These are phyloP conservation scores for Lentinula novae-zelandiae DNA, from an alignment of 1,284 basidiomycete genomes.

Conservation along the genomic window DNA sequence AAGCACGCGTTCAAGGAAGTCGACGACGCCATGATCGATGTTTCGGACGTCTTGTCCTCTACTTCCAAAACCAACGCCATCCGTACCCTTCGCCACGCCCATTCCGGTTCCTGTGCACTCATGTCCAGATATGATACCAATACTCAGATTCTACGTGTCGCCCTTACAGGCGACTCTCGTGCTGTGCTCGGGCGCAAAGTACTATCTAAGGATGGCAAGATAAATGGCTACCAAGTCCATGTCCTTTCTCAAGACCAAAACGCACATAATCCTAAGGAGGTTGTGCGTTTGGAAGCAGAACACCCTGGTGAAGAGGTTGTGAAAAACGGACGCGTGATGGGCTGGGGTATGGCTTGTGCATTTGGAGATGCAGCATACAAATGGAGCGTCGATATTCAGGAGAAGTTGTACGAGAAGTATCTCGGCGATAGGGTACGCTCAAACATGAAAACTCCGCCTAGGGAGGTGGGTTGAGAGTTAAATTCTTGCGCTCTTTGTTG, in stretches of 20 bases:
- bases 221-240: slow-evolving; percentile 41
- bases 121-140: slow-evolving; percentile 44
- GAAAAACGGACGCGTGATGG: slow-evolving; percentile 20
- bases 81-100: slow-evolving; percentile 11
- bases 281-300: slow-evolving; percentile 20
- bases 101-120: slow-evolving; percentile 34
- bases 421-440: slow-evolving; percentile 22
- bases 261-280: slow-evolving; percentile 30
- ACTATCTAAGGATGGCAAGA: slow-evolving; percentile 3
- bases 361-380: slow-evolving; percentile 34
- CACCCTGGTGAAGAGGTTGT: slow-evolving; percentile 22
- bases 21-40: slow-evolving; percentile 12
- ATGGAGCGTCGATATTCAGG: slow-evolving; percentile 29
- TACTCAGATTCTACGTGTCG: slow-evolving; percentile 38
- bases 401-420: slow-evolving; percentile 23
- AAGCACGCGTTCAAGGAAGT: slow-evolving; percentile 14
- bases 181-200: slow-evolving; percentile 53
- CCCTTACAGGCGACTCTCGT: slow-evolving; percentile 57
- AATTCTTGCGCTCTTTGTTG: too few relatives aligned
- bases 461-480: too few relatives aligned
- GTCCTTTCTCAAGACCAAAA: slow-evolving; percentile 54
- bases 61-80: slow-evolving; percentile 14
- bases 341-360: slow-evolving; percentile 26
- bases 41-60: slow-evolving; percentile 12
- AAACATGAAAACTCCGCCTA: slow-evolving; percentile 24